Evolutionary conservation across 2,329 filamentous ascomycete species (phyloP).

Genomic region (Eurotiales sp.): DNA sequence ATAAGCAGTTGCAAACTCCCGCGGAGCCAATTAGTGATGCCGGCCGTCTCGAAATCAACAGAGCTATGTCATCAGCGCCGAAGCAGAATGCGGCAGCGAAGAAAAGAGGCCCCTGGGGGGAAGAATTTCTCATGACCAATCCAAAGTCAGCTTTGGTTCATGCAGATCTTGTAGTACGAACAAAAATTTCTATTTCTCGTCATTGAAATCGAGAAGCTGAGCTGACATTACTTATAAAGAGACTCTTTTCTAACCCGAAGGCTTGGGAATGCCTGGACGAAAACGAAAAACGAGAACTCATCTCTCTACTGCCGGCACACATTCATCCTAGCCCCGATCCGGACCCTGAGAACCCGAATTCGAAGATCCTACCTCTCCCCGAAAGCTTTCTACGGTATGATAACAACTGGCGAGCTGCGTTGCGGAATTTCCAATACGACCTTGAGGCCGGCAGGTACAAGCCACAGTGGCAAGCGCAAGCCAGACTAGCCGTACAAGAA

Average conservation of each 20-base stretch:
- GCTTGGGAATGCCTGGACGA: constrained; percentile 42
- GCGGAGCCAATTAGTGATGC: constrained; percentile 23
- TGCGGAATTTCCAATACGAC: constrained; percentile 55
- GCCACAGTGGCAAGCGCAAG: constrained; percentile 55
- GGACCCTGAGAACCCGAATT: constrained; percentile 24
- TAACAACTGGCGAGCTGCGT: constrained; percentile 49
- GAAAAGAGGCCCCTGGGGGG: constrained; percentile 36
- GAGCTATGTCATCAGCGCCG: constrained; percentile 28
- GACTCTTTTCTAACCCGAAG: constrained; percentile 36
- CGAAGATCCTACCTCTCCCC: constrained; percentile 36
- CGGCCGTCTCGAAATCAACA: constrained; percentile 17
- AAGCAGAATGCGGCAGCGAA: constrained; percentile 32
- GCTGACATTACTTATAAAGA: constrained; percentile 23
- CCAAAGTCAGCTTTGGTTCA: constrained; percentile 33
- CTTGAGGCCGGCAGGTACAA: constrained; percentile 53
- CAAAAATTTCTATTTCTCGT: no score
- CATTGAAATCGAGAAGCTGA: no score
- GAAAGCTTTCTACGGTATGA: constrained; percentile 42
- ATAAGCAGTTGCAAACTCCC: constrained; percentile 17
- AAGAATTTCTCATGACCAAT: constrained; percentile 37
- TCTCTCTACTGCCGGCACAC: constrained; percentile 39
- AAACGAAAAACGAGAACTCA: constrained; percentile 38
- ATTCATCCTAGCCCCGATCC: constrained; percentile 33
- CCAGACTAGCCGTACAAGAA: constrained; percentile 50
- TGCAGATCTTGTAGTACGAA: constrained; percentile 39